Evolutionary conservation across 371 early-diverging fungal genomes (phyloP).

Genomic region (Mortierella sp.): DNA sequence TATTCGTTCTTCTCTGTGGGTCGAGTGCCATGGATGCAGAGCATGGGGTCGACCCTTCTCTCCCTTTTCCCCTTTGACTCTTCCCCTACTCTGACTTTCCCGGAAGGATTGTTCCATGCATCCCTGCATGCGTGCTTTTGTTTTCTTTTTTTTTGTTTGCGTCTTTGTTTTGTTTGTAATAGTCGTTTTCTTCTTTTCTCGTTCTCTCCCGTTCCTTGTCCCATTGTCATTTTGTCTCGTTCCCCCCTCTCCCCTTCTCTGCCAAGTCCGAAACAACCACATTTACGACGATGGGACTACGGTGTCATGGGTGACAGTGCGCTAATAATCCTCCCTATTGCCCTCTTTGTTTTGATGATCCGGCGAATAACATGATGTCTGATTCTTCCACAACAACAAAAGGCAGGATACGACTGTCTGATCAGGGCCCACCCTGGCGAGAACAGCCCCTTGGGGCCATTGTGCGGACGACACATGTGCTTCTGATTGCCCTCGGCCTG

Average conservation of each 20-base stretch:
- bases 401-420: conserved; percentile 43
- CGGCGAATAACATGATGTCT: not conserved
- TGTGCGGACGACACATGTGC: conserved; percentile 16
- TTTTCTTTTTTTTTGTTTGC: not conserved
- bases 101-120: conserved; percentile 31
- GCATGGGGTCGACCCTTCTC: not conserved
- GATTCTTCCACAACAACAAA: not conserved
- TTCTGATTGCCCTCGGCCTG: conserved; percentile 20
- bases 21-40: not conserved
- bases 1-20: not conserved
- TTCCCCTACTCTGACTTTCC: not conserved
- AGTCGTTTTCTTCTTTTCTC: not conserved
- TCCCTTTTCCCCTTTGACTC: not conserved
- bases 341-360: not conserved
- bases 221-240: not conserved
- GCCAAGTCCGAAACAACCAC: conserved; percentile 3
- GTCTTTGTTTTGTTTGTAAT: not conserved
- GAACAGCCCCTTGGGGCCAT: conserved; percentile 22
- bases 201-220: not conserved
- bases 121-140: conserved; percentile 24
- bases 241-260: not conserved
- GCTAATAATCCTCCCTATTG: not conserved
- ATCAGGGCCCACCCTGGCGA: conserved; percentile 29
- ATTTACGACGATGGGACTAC: not conserved
- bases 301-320: not conserved